phyloP scores from a whole-genome alignment of 345 rosid species.

The Moricandia arvensis region DNA sequence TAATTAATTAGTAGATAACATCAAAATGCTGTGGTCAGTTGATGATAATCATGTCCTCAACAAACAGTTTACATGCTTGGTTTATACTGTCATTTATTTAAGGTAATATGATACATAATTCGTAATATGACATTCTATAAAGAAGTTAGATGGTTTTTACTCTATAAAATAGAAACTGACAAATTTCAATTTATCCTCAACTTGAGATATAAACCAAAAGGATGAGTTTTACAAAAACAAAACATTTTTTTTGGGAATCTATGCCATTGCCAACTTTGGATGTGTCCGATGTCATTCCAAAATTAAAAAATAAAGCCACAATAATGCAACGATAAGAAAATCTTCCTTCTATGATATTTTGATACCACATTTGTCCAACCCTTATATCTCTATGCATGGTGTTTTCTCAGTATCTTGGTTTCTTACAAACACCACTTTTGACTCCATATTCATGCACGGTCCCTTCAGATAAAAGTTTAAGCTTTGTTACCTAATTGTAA shows the following conservation, averaged over 20 bases:
- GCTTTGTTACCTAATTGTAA: too few relatives aligned
- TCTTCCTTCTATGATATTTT: too few relatives aligned
- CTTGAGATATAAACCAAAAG: slow-evolving; percentile 10
- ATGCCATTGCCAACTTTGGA: slow-evolving; percentile 22
- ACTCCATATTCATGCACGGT: too few relatives aligned
- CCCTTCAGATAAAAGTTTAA: too few relatives aligned
- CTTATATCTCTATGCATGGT: slow-evolving; percentile 7
- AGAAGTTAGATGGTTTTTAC: not conserved
- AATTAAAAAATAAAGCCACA: slow-evolving; percentile 10
- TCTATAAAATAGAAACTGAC: slow-evolving; percentile 4
- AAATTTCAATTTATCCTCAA: slow-evolving; percentile 7
- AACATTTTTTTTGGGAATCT: slow-evolving; percentile 12
- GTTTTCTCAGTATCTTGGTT: not conserved
- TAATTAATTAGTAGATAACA: not conserved
- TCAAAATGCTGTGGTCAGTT: not conserved
- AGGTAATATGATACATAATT: not conserved
- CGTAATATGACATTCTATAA: not conserved
- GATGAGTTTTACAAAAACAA: not conserved
- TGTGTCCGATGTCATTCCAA: slow-evolving; percentile 28
- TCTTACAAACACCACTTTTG: not conserved
- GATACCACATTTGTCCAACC: too few relatives aligned
- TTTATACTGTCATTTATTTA: not conserved
- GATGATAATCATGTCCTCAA: not conserved
- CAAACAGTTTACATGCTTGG: not conserved
- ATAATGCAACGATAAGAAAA: slow-evolving; percentile 18